phyloP scores from a whole-genome alignment of 345 rosid species.

The Arabis hirsuta region DNA sequence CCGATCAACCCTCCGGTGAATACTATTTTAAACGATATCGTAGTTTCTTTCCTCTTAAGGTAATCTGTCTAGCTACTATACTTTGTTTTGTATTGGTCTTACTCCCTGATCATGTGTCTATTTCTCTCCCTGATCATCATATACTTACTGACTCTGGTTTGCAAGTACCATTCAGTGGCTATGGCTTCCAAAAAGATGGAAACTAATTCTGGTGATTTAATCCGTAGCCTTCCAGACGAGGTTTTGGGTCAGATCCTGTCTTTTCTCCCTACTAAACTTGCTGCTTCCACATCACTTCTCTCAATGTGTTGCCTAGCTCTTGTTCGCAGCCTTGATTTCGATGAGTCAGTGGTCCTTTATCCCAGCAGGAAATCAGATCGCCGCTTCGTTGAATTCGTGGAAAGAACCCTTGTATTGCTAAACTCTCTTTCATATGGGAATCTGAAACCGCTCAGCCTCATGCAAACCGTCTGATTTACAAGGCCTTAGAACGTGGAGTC shows the following conservation, averaged over 20 bases:
- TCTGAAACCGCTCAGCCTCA: neutral
- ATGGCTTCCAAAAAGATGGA: neutral
- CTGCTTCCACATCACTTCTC: neutral
- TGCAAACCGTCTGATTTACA: neutral
- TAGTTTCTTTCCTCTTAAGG: no score
- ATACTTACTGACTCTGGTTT: neutral
- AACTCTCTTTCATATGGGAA: neutral
- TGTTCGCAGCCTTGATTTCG: slow-evolving; percentile 8
- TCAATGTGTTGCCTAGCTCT: slow-evolving; percentile 9
- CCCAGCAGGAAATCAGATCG: neutral
- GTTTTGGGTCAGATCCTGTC: neutral
- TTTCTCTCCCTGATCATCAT: no score
- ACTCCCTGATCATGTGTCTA: no score
- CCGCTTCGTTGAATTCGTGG: neutral
- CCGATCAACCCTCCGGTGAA: no score
- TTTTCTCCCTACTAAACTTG: neutral
- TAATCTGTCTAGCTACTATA: no score
- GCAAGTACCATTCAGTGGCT: neutral
- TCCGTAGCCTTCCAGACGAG: neutral
- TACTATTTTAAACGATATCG: no score
- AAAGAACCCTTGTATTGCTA: neutral
- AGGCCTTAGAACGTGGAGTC: neutral
- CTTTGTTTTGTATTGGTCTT: no score
- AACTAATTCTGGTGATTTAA: neutral
- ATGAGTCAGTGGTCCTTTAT: neutral